Percentiles rank a stretch among this genome's conserved stretches.
Evolutionary conservation across 345 rosid species (phyloP).

Genomic region (Isatis tinctoria): DNA sequence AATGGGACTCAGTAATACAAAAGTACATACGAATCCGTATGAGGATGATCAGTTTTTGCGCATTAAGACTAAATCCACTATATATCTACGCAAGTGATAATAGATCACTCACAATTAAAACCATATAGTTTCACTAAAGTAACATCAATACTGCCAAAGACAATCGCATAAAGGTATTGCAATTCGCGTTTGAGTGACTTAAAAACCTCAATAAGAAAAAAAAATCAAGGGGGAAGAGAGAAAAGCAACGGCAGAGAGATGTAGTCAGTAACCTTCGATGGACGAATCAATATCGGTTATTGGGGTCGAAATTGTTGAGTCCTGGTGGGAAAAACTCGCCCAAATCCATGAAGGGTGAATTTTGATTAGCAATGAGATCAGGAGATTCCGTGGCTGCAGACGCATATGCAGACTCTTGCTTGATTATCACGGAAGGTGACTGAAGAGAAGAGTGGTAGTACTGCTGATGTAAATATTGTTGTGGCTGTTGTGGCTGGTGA

Average conservation of each 20-base stretch:
- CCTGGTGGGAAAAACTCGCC: not conserved
- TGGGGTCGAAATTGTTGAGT: not conserved
- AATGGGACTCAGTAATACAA: not conserved
- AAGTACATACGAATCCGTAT: not conserved
- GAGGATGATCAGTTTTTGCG: not conserved
- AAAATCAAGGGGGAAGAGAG: not conserved
- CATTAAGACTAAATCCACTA: not conserved
- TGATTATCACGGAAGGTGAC: not conserved
- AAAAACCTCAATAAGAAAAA: not conserved
- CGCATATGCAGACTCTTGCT: not conserved
- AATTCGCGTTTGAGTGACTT: not conserved
- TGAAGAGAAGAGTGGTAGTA: not conserved
- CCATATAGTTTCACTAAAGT: not conserved
- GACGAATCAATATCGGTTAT: not conserved
- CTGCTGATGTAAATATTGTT: not conserved
- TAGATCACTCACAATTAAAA: constrained; percentile 9
- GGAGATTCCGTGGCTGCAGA: not conserved
- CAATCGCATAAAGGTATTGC: not conserved
- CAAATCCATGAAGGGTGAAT: not conserved
- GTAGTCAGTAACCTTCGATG: not conserved
- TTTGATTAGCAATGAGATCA: not conserved
- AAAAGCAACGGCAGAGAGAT: not conserved
- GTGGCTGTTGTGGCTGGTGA: not conserved
- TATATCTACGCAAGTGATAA: constrained; percentile 6
- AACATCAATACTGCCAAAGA: not conserved